Percentiles rank a stretch among this genome's conserved stretches.
Evolutionary conservation across 2,329 filamentous ascomycete species (phyloP).

Genomic region (Geosmithia morbida): DNA sequence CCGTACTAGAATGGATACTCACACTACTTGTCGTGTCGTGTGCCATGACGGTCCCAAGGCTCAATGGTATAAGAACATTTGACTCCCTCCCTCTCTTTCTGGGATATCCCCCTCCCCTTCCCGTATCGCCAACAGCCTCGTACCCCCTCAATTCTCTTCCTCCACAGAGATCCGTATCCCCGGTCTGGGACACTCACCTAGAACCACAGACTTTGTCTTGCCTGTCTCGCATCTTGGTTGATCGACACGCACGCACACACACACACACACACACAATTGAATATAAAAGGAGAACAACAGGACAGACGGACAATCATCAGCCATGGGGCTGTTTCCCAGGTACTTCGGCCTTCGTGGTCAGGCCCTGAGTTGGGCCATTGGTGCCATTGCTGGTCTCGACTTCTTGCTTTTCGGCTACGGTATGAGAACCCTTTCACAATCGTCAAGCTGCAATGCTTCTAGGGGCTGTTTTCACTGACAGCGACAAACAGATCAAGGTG

Average conservation of each 20-base stretch:
- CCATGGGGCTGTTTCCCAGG: conserved; percentile 13
- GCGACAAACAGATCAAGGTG: conserved; percentile 49
- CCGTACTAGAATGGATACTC: background rate
- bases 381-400: conserved; percentile 57
- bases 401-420: conserved; percentile 49
- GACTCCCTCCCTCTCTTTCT: background rate
- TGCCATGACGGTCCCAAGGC: background rate
- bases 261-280: no score
- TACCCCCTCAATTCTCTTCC: background rate
- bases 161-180: background rate
- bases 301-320: background rate
- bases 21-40: no score
- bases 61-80: background rate
- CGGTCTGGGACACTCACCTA: background rate
- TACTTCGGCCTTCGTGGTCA: conserved; percentile 55
- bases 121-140: background rate
- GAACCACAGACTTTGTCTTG: background rate
- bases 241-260: background rate
- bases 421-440: conserved; percentile 11
- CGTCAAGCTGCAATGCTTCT: background rate
- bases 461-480: background rate
- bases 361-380: conserved; percentile 53
- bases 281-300: background rate
- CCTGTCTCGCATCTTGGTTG: background rate
- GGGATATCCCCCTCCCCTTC: background rate